A percentile compares a stretch with the other conserved stretches of the same genome.
phyloP scores from a whole-genome alignment of 106 monocot genomes.

The Dioscorea zingiberensis region DNA sequence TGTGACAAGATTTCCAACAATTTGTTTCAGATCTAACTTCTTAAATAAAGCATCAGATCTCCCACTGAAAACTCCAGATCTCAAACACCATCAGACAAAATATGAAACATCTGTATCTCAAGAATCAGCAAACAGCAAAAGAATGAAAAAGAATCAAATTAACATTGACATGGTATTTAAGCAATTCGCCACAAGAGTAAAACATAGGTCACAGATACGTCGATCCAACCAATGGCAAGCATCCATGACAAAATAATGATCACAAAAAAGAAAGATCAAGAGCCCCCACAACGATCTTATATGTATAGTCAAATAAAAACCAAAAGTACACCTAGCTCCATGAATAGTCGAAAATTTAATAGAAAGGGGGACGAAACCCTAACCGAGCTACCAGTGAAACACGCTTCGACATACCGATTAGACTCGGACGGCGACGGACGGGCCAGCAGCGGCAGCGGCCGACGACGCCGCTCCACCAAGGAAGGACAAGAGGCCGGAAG shows the following conservation, averaged over 20 bases:
- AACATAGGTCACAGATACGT: too few species aligned
- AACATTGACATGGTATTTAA: neutral
- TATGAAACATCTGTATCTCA: neutral
- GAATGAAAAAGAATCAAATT: neutral
- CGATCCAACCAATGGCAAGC: too few species aligned
- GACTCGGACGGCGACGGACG: neutral
- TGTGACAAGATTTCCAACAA: neutral
- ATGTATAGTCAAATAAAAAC: too few species aligned
- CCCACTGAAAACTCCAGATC: neutral
- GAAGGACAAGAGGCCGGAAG: conserved; percentile 27
- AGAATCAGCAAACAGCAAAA: neutral
- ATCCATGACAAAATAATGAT: too few species aligned
- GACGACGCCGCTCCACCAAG: conserved; percentile 29
- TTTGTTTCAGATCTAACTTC: neutral
- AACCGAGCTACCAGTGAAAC: too few species aligned
- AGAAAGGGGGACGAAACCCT: too few species aligned
- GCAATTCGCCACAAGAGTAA: too few species aligned
- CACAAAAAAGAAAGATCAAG: too few species aligned
- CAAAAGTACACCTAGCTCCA: too few species aligned
- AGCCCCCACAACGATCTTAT: too few species aligned
- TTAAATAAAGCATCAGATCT: neutral
- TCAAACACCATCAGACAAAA: neutral
- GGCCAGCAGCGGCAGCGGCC: conserved; percentile 12
- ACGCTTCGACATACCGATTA: neutral
- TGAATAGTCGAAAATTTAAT: too few species aligned